phyloP scores from a whole-genome alignment of 1,284 basidiomycete species.

The Pisolithus thermaeus region DNA sequence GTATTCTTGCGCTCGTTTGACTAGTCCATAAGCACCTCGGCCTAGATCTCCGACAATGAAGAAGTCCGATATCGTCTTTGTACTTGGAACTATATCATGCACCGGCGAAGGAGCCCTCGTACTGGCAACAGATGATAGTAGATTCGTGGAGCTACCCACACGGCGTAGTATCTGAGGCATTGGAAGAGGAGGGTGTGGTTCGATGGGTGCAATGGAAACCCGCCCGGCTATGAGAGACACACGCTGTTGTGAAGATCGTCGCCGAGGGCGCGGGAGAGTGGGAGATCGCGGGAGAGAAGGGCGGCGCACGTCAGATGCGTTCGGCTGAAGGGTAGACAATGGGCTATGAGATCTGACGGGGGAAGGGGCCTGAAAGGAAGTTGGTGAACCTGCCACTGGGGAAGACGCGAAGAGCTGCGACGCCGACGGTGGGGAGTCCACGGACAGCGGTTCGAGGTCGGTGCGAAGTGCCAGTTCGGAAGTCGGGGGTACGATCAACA shows the following conservation, averaged over 20 bases:
- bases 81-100: slow-evolving; percentile 46
- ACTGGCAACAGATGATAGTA: slow-evolving; percentile 52
- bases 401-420: slow-evolving; percentile 18
- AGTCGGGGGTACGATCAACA: slow-evolving; percentile 8
- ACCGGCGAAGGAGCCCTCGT: slow-evolving; percentile 59
- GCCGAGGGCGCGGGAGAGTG: slow-evolving; percentile 54
- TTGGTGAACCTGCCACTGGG: slow-evolving; percentile 16
- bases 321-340: slow-evolving; percentile 14
- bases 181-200: slow-evolving; percentile 54
- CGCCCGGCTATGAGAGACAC: slow-evolving; percentile 77
- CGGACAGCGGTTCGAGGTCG: slow-evolving; percentile 3
- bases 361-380: slow-evolving; percentile 31
- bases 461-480: background rate
- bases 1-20: slow-evolving; percentile 85
- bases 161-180: slow-evolving; percentile 59
- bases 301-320: slow-evolving; percentile 17
- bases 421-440: slow-evolving; percentile 9
- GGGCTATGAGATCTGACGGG: slow-evolving; percentile 15
- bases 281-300: slow-evolving; percentile 34
- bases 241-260: slow-evolving; percentile 74
- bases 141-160: slow-evolving; percentile 53
- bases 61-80: slow-evolving; percentile 70
- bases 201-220: slow-evolving; percentile 65
- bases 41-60: slow-evolving; percentile 85
- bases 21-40: slow-evolving; percentile 94